Conservation (phyloP, 2,329 filamentous ascomycete genomes). For the Laburnicola sp. region DNA sequence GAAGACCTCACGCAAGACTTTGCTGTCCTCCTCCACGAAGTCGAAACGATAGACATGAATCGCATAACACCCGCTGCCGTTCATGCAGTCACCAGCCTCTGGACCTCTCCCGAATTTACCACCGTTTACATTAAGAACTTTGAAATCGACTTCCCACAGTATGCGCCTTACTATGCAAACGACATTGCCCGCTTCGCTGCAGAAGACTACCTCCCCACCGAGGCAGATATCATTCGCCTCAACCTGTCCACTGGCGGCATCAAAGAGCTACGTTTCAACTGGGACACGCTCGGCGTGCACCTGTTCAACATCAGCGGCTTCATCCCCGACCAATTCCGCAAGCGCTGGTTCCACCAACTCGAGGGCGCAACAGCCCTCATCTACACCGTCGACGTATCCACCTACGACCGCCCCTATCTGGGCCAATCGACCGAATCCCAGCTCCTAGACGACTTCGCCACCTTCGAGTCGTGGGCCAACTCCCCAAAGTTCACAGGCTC, state of each 20-base stretch:
- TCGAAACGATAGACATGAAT: slow-evolving; percentile 33
- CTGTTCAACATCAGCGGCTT: slow-evolving; percentile 42
- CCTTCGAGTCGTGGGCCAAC: slow-evolving; percentile 38
- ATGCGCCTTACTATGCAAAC: slow-evolving; percentile 38
- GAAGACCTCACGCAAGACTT: slow-evolving; percentile 33
- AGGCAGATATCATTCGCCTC: slow-evolving; percentile 42
- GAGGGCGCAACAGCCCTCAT: slow-evolving; percentile 38
- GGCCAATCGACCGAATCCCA: slow-evolving; percentile 32
- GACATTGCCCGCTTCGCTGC: slow-evolving; percentile 32
- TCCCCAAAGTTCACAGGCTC: slow-evolving; percentile 33
- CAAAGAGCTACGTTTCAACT: slow-evolving; percentile 41
- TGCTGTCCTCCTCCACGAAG: slow-evolving; percentile 39
- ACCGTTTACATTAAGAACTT: slow-evolving; percentile 39
- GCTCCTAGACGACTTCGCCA: slow-evolving; percentile 35
- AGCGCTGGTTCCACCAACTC: slow-evolving; percentile 44
- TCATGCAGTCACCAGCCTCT: slow-evolving; percentile 32
- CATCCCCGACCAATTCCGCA: slow-evolving; percentile 37
- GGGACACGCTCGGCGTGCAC: slow-evolving; percentile 41
- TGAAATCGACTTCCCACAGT: slow-evolving; percentile 44
- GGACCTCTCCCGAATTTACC: slow-evolving; percentile 37
- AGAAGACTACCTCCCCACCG: slow-evolving; percentile 35
- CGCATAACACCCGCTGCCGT: slow-evolving; percentile 32
- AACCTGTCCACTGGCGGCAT: slow-evolving; percentile 35
- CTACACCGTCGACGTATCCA: slow-evolving; percentile 39
- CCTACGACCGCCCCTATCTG: slow-evolving; percentile 38